Base-by-base conservation (phyloP, 2,329 filamentous ascomycete genomes). In the Clarireedia monteithiana region DNA sequence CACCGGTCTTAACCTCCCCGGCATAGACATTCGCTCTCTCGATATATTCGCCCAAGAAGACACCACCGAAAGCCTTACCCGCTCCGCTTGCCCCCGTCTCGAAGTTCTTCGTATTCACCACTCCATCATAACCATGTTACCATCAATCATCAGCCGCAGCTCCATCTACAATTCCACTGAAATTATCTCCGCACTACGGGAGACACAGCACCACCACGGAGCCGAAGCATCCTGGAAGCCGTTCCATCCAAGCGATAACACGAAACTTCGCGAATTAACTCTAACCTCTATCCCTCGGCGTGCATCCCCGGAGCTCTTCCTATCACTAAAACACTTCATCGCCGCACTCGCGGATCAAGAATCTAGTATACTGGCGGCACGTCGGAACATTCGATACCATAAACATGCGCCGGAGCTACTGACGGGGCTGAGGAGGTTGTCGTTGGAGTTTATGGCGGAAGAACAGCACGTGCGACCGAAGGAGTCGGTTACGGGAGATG, bases 121-220 rank as follows among this genome's bases (percentile, higher is more conserved):
- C 64, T 84, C 81, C 0, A 60, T 84, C 2, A 74, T 85, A 5
- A 85, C 82, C 0, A 73, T 75, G 42, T 71, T 80, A 7, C 77
- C 77, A 2, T 76, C 75, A 0, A 48, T 63, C n/a, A n/a, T 54
- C 10, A 42, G 46, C 4, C 39, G 17, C 14, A 45, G 40, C n/a
- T 46, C 44, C 36, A n/a, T 15, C 23, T 27, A 50, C 30, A 20
- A 50, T 36, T 12, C 17, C n/a, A 12, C 39, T 46, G n/a, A 46
- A 44, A 3, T 59, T 26, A 36, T 23, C 49, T 53, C 24, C 15
- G 27, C 6, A 59, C 82, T 4, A 58, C 70, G 4, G 67, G 71
- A 6, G 67, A 71, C 1, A 69, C 68, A 9, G 62, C 76, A 4
- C 71, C 73, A 14, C 15, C 14, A 24, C 15, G 12, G 15, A 17